Evolutionary conservation across 176 grass and related monocot genomes (phyloP).

Genomic region (Zoysia japonica): DNA sequence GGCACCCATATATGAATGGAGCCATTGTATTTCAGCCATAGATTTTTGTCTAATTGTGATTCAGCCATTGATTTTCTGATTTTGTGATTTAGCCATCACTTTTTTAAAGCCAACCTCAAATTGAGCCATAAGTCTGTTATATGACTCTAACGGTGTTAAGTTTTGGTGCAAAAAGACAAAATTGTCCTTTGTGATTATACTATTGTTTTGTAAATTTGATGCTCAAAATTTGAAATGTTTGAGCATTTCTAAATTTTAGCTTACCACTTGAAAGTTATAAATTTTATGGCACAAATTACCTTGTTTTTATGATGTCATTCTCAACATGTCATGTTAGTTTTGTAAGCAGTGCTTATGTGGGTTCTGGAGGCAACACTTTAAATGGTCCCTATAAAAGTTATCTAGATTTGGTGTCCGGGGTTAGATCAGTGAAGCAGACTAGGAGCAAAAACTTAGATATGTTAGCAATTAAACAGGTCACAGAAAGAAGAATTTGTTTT

Average conservation of each 20-base stretch:
- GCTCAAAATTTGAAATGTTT: not conserved
- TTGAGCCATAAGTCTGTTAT: no score
- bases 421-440: not conserved
- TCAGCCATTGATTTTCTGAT: no score
- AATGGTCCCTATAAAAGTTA: not conserved
- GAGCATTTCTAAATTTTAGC: not conserved
- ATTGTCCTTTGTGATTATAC: no score
- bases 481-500: not conserved
- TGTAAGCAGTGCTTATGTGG: not conserved
- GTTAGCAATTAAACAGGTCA: not conserved
- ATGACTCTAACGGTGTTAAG: no score
- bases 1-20: not conserved
- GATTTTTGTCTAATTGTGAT: no score
- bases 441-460: not conserved
- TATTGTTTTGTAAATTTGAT: no score
- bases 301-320: not conserved
- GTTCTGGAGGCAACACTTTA: no score
- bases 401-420: not conserved
- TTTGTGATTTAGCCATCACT: no score
- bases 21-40: no score
- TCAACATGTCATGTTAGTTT: not conserved
- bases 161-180: no score
- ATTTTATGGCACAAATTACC: not conserved
- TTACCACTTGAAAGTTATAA: not conserved
- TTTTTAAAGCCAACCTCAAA: no score